phyloP scores from a whole-genome alignment of 768 basidiomycete species.

The Xanthoconium stramineum region DNA sequence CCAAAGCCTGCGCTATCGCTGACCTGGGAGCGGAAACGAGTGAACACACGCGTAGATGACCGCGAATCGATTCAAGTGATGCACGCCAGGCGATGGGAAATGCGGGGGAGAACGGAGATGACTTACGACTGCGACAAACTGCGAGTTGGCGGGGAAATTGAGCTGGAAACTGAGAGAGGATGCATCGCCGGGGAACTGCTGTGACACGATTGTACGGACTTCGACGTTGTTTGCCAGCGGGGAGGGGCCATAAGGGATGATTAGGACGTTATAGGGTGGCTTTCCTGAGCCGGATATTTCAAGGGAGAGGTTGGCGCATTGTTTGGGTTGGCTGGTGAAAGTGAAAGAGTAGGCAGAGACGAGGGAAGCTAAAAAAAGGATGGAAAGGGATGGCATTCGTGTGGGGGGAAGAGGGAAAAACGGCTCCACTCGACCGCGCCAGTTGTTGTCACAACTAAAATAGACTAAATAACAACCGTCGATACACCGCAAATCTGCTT shows the following conservation, averaged over 20 bases:
- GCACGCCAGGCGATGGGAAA: neutral
- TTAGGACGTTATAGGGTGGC: slow-evolving; percentile 65
- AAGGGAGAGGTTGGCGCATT: slow-evolving; percentile 65
- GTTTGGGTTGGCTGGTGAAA: slow-evolving; percentile 48
- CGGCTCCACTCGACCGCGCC: neutral
- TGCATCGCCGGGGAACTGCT: slow-evolving; percentile 45
- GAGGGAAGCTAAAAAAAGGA: slow-evolving; percentile 27
- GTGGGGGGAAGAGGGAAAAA: neutral
- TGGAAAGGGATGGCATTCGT: slow-evolving; percentile 14
- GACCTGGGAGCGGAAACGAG: slow-evolving; percentile 36
- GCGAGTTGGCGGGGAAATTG: slow-evolving; percentile 62
- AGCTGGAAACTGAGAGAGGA: slow-evolving; percentile 51
- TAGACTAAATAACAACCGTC: neutral
- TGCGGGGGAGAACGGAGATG: neutral
- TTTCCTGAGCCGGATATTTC: slow-evolving; percentile 56
- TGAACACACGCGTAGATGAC: neutral
- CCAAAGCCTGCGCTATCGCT: slow-evolving; percentile 63
- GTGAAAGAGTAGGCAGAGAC: slow-evolving; percentile 41
- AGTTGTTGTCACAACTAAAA: neutral
- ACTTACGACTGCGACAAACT: slow-evolving; percentile 76
- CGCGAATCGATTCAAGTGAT: neutral
- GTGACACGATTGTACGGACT: slow-evolving; percentile 55
- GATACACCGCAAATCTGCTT: neutral
- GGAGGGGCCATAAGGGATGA: slow-evolving; percentile 65
- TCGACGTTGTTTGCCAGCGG: slow-evolving; percentile 63